Evolutionary conservation across 306 rosid genomes (phyloP).

Genomic region (Vigna trinervia): DNA sequence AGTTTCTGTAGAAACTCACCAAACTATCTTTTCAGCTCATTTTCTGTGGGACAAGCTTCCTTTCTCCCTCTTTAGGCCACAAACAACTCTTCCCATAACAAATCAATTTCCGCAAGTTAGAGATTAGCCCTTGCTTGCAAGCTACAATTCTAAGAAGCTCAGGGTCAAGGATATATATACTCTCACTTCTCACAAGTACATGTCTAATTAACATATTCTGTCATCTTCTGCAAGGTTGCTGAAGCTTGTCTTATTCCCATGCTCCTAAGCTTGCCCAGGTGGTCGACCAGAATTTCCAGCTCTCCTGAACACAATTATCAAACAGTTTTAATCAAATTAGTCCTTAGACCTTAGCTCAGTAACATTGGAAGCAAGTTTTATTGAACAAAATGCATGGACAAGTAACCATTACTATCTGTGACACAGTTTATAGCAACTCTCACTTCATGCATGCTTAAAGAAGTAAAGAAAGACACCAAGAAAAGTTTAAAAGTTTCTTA

Average conservation of each 20-base stretch:
- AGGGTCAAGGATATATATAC: constrained; percentile 37
- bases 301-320: constrained; percentile 58
- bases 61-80: constrained; percentile 32
- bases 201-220: constrained; percentile 4
- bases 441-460: constrained; percentile 38
- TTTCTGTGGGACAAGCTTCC: constrained; percentile 53
- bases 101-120: constrained; percentile 47
- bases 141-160: constrained; percentile 45
- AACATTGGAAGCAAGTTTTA: neutral
- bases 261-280: constrained; percentile 67
- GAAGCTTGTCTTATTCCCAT: constrained; percentile 48
- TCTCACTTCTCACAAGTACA: constrained; percentile 46
- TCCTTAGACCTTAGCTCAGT: neutral
- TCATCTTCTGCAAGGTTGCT: constrained; percentile 47
- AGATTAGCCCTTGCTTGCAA: constrained; percentile 53
- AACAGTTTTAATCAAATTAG: constrained; percentile 23
- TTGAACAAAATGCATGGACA: neutral
- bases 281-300: constrained; percentile 76
- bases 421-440: constrained; percentile 13
- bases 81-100: constrained; percentile 43
- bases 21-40: constrained; percentile 43
- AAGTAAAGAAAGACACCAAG: constrained; percentile 52
- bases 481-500: constrained; percentile 51
- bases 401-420: constrained; percentile 11
- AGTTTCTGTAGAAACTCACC: constrained; percentile 44